Percentiles rank a stretch among this genome's conserved stretches.
Conservation (phyloP, 805 yeast genomes). For the Debaryomyces tyrocola region DNA sequence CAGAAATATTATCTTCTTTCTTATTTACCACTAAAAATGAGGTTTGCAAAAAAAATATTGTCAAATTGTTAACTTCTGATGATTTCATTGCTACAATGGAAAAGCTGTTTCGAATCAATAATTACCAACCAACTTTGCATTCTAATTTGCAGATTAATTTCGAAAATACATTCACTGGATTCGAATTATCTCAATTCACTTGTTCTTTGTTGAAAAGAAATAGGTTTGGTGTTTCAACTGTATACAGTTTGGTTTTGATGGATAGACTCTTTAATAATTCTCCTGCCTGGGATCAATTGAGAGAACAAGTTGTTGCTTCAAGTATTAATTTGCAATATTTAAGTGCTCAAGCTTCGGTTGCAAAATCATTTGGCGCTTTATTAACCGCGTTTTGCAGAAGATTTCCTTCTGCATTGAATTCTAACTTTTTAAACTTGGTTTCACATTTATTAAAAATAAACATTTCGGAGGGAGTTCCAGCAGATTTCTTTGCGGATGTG, state of each 20-base stretch:
- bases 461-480: constrained; percentile 50
- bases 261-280: constrained; percentile 53
- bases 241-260: constrained; percentile 62
- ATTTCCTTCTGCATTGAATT: constrained; percentile 31
- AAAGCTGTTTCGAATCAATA: constrained; percentile 41
- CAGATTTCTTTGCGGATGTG: constrained; percentile 48
- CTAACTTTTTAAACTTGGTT: constrained; percentile 31
- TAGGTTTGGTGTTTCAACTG: constrained; percentile 51
- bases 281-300: constrained; percentile 42
- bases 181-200: constrained; percentile 52
- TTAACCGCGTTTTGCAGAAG: constrained; percentile 63
- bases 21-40: constrained; percentile 57
- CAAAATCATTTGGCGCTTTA: constrained; percentile 78
- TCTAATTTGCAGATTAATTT: constrained; percentile 47
- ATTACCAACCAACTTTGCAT: constrained; percentile 49
- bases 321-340: constrained; percentile 64
- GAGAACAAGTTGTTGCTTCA: constrained; percentile 53
- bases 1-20: constrained; percentile 73
- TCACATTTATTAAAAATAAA: constrained; percentile 52
- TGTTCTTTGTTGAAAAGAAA: constrained; percentile 46
- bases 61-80: constrained; percentile 37
- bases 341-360: constrained; percentile 65
- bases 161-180: constrained; percentile 45
- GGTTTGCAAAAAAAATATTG: constrained; percentile 41
- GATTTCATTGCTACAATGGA: constrained; percentile 32